Percentiles rank a stretch among this genome's conserved stretches.
Conservation (phyloP, 352 stramenopile genomes). For the Peronosclerospora sorghi region DNA sequence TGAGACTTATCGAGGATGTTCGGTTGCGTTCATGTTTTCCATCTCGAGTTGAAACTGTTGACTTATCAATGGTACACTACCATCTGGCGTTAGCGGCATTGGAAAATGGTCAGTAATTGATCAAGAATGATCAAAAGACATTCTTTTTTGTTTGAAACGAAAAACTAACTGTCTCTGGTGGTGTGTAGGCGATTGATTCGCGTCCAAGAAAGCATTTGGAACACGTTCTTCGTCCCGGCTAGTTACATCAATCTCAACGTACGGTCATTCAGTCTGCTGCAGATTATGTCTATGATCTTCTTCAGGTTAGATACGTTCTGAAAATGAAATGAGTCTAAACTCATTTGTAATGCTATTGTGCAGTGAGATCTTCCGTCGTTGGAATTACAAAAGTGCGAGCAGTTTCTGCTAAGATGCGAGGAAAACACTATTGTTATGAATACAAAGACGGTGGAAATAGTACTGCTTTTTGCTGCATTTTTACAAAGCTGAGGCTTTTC, state of each 20-base stretch:
- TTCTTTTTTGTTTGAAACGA: not conserved
- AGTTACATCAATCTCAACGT: too few species aligned
- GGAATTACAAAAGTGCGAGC: slow-evolving; percentile 35
- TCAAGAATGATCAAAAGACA: not conserved
- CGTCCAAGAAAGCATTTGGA: too few species aligned
- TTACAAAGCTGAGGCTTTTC: slow-evolving; percentile 64
- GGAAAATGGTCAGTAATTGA: slow-evolving; percentile 28
- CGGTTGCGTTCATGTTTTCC: slow-evolving; percentile 13
- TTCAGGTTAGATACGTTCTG: slow-evolving; percentile 29
- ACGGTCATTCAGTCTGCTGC: too few species aligned
- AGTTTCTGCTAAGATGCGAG: slow-evolving; percentile 9
- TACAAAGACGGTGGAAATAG: not conserved
- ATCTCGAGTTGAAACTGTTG: slow-evolving; percentile 5
- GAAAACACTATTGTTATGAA: not conserved
- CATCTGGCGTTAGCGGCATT: slow-evolving; percentile 29
- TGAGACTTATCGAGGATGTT: slow-evolving; percentile 17
- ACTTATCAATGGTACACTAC: slow-evolving; percentile 10
- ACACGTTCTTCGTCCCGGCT: too few species aligned
- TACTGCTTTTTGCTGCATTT: slow-evolving; percentile 29
- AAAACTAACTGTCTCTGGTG: not conserved
- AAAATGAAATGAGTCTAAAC: not conserved
- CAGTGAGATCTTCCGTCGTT: slow-evolving; percentile 42
- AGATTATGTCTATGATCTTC: slow-evolving; percentile 4
- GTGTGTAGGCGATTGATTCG: too few species aligned
- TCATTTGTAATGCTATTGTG: not conserved